Percentiles rank a stretch among this genome's conserved stretches.
Evolutionary conservation across 768 basidiomycete genomes (phyloP).

Genomic region (Suillus plorans): DNA sequence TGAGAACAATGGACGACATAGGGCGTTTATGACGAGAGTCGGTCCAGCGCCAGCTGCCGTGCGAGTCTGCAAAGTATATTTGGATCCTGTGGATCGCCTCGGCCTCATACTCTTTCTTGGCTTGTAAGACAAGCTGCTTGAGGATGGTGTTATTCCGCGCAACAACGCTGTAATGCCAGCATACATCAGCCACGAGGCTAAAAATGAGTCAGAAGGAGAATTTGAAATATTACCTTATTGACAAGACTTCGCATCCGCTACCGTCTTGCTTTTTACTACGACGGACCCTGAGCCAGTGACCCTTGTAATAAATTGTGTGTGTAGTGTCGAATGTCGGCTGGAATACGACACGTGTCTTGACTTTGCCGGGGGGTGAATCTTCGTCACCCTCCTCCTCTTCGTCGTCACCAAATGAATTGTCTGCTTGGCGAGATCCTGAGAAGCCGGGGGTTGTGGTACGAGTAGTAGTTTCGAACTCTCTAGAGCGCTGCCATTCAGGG

Average conservation of each 20-base stretch:
- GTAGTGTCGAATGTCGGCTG: slow-evolving; percentile 87
- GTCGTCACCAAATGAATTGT: slow-evolving; percentile 57
- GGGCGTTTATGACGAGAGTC: slow-evolving; percentile 87
- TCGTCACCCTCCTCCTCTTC: slow-evolving; percentile 47
- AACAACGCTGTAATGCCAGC: slow-evolving; percentile 55
- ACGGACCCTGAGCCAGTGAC: slow-evolving; percentile 80
- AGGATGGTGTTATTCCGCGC: slow-evolving; percentile 81
- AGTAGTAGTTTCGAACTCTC: slow-evolving; percentile 88
- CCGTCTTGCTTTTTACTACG: slow-evolving; percentile 68
- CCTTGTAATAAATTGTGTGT: slow-evolving; percentile 84
- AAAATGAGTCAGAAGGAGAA: slow-evolving; percentile 12
- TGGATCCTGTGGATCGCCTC: slow-evolving; percentile 85
- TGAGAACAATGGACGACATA: slow-evolving; percentile 84
- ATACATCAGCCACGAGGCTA: slow-evolving; percentile 13
- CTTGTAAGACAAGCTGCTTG: slow-evolving; percentile 86
- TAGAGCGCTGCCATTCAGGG: slow-evolving; percentile 86
- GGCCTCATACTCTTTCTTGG: slow-evolving; percentile 87
- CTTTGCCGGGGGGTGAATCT: slow-evolving; percentile 51
- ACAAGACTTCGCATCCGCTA: slow-evolving; percentile 71
- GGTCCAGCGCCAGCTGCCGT: slow-evolving; percentile 86
- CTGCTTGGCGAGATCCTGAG: slow-evolving; percentile 42
- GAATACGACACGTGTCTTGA: slow-evolving; percentile 81
- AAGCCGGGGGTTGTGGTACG: slow-evolving; percentile 64
- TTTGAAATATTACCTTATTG: slow-evolving; percentile 56
- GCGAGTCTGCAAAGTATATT: slow-evolving; percentile 87